These are phyloP conservation scores for Aulographum hederae DNA, from an alignment of 2,329 filamentous ascomycete species.

Conservation along the genomic window DNA sequence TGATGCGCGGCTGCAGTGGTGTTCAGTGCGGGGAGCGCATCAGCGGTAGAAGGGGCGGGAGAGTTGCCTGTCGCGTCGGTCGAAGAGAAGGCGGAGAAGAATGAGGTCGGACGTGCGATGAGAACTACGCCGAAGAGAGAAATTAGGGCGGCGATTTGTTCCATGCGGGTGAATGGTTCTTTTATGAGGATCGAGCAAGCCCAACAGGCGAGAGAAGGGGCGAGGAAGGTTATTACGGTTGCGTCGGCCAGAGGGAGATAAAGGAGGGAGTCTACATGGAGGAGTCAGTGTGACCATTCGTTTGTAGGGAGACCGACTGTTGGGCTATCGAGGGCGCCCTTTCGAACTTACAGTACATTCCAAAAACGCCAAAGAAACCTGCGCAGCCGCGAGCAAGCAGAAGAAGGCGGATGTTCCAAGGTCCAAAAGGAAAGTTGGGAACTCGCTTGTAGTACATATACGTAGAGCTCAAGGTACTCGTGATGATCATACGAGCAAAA, in stretches of 20 bases:
- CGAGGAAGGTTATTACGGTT: conserved; percentile 75
- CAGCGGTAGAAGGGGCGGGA: conserved; percentile 11
- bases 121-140: conserved; percentile 66
- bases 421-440: conserved; percentile 53
- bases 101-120: conserved; percentile 53
- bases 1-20: conserved; percentile 6
- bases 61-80: conserved; percentile 6
- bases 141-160: conserved; percentile 58
- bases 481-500: conserved; percentile 63
- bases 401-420: conserved; percentile 45
- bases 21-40: conserved; percentile 12
- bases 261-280: conserved; percentile 37
- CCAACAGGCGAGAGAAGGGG: conserved; percentile 62
- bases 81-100: conserved; percentile 28
- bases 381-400: conserved; percentile 49
- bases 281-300: conserved; percentile 6
- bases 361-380: conserved; percentile 44
- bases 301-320: conserved; percentile 1
- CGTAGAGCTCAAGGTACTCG: conserved; percentile 41
- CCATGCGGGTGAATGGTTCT: conserved; percentile 61
- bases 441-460: conserved; percentile 60
- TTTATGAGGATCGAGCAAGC: conserved; percentile 57
- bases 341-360: conserved; percentile 6
- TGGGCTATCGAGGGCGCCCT: too few species aligned
- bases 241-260: conserved; percentile 77